Evolutionary conservation across 106 monocot species (phyloP).

Genomic region (Posidonia australis): DNA sequence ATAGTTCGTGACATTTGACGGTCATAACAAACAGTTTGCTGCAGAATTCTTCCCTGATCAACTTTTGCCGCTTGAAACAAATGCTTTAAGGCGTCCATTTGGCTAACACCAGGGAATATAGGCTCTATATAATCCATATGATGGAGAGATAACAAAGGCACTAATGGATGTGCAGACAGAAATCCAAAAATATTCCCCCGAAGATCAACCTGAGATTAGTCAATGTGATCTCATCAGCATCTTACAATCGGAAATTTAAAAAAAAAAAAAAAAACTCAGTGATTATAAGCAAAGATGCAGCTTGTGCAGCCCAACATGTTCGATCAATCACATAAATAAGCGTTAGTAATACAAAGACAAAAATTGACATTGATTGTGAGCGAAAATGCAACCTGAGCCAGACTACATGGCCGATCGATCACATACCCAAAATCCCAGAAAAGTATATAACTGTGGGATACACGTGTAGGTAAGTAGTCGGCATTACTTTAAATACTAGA

Average conservation of each 20-base stretch:
- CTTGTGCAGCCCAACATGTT: too few species aligned
- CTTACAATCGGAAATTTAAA: too few species aligned
- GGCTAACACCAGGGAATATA: constrained; percentile 56
- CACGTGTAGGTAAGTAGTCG: too few species aligned
- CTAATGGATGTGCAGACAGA: constrained; percentile 60
- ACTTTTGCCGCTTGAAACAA: constrained; percentile 37
- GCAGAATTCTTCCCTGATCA: constrained; percentile 53
- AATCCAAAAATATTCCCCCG: constrained; percentile 63
- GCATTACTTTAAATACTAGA: too few species aligned
- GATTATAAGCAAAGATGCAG: neutral
- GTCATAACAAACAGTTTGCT: constrained; percentile 81
- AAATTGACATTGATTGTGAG: too few species aligned
- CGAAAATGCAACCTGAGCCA: too few species aligned
- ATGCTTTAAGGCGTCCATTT: constrained; percentile 24
- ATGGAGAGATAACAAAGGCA: constrained; percentile 67
- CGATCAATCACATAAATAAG: too few species aligned
- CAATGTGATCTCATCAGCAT: neutral
- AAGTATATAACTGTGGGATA: too few species aligned
- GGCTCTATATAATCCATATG: constrained; percentile 64
- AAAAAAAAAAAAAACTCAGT: too few species aligned
- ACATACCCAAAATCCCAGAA: too few species aligned
- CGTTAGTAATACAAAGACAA: too few species aligned
- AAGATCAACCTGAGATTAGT: constrained; percentile 45
- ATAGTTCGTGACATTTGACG: constrained; percentile 17
- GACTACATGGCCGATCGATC: too few species aligned